Percentiles rank a stretch among this genome's conserved stretches.
These are phyloP conservation scores for Sechiopsis laciniata DNA, from an alignment of 306 rosid species.

Conservation along the genomic window DNA sequence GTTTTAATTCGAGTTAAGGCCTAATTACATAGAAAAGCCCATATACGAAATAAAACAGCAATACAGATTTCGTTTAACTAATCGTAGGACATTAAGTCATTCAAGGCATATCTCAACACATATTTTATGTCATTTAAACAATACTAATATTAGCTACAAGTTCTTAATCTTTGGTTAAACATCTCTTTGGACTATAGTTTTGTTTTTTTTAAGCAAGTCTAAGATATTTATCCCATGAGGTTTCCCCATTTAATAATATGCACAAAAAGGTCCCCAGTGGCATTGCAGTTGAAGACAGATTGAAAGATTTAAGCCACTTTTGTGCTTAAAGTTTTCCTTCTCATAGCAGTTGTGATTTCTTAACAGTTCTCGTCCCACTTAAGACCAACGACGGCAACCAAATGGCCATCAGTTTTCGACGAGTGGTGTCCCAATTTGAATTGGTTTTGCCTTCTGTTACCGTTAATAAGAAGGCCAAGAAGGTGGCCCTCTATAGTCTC, in stretches of 20 bases:
- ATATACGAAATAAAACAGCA: too few relatives aligned
- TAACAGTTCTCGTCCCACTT: not conserved
- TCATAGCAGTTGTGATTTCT: constrained; percentile 4
- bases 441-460: not conserved
- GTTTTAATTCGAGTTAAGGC: too few relatives aligned
- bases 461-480: not conserved
- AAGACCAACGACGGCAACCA: not conserved
- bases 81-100: too few relatives aligned
- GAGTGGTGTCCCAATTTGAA: constrained; percentile 7
- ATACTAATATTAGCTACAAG: too few relatives aligned
- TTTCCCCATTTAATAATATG: not conserved
- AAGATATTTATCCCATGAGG: too few relatives aligned
- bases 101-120: too few relatives aligned
- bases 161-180: too few relatives aligned
- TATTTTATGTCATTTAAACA: too few relatives aligned
- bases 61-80: too few relatives aligned
- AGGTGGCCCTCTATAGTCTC: constrained; percentile 9
- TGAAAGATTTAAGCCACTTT: constrained; percentile 6
- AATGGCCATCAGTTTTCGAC: not conserved
- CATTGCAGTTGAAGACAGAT: not conserved
- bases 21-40: too few relatives aligned
- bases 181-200: too few relatives aligned
- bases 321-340: not conserved
- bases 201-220: too few relatives aligned
- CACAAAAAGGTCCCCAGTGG: not conserved